phyloP scores from a whole-genome alignment of 1,284 basidiomycete species.

The Malassezia obtusa region DNA sequence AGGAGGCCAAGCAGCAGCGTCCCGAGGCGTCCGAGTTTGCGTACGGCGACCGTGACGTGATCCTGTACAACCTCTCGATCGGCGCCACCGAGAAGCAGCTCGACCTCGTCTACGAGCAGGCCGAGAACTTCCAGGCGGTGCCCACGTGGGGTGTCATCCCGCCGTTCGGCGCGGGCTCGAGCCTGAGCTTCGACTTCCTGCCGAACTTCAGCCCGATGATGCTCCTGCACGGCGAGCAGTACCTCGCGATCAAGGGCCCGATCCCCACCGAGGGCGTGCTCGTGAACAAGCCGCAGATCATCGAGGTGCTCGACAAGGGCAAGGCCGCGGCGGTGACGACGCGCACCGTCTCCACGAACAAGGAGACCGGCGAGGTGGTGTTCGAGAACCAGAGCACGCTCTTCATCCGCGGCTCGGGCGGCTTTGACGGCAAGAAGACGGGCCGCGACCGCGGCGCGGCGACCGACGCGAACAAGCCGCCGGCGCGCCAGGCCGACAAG shows the following conservation, averaged over 20 bases:
- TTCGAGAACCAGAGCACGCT: slow-evolving; percentile 89
- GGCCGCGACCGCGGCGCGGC: slow-evolving; percentile 83
- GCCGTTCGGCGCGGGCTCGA: slow-evolving; percentile 57
- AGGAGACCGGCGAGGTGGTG: slow-evolving; percentile 62
- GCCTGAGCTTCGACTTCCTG: slow-evolving; percentile 64
- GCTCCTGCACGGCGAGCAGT: slow-evolving; percentile 96
- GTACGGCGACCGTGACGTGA: slow-evolving; percentile 81
- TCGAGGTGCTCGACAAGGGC: slow-evolving; percentile 53
- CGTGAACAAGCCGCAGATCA: slow-evolving; percentile 59
- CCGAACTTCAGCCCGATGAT: slow-evolving; percentile 91
- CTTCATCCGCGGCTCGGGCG: slow-evolving; percentile 85
- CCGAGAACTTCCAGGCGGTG: slow-evolving; percentile 73
- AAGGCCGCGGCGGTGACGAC: slow-evolving; percentile 35
- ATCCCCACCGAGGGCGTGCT: slow-evolving; percentile 81
- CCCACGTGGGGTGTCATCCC: slow-evolving; percentile 94
- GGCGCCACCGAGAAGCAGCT: slow-evolving; percentile 90
- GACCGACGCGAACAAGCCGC: slow-evolving; percentile 70
- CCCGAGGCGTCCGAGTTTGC: slow-evolving; percentile 42
- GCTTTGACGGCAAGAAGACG: slow-evolving; percentile 81
- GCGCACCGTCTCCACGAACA: slow-evolving; percentile 26
- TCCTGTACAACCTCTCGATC: slow-evolving; percentile 89
- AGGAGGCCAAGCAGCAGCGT: slow-evolving; percentile 63
- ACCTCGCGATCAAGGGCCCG: slow-evolving; percentile 72
- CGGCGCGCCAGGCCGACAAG: slow-evolving; percentile 50
- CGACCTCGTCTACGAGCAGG: slow-evolving; percentile 80